Conservation (phyloP, 2,329 filamentous ascomycete species). For the Fusarium piperis region DNA sequence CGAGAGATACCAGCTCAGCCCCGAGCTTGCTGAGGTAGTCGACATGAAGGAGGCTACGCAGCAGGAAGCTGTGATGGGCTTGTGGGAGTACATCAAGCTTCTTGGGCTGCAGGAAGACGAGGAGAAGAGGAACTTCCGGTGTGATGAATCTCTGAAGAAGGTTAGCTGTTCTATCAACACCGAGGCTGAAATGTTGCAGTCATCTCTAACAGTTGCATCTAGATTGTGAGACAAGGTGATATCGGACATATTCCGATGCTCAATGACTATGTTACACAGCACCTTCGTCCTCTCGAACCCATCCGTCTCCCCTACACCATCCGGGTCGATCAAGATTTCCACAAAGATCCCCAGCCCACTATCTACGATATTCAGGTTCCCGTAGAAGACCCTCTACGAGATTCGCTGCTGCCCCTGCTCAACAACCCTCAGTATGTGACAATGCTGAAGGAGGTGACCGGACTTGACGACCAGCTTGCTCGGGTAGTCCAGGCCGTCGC, state of each 20-base stretch:
- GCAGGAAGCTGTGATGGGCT: slow-evolving; percentile 85
- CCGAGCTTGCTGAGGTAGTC: slow-evolving; percentile 81
- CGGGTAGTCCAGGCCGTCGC: slow-evolving; percentile 83
- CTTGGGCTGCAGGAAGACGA: slow-evolving; percentile 92
- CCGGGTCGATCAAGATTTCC: slow-evolving; percentile 86
- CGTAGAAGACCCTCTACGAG: slow-evolving; percentile 82
- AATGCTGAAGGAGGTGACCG: slow-evolving; percentile 79
- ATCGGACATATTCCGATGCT: slow-evolving; percentile 87
- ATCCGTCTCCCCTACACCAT: slow-evolving; percentile 91
- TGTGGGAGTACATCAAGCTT: slow-evolving; percentile 94
- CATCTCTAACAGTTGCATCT: slow-evolving; percentile 37
- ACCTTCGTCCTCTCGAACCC: slow-evolving; percentile 82
- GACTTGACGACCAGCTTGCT: slow-evolving; percentile 86
- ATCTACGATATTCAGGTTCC: slow-evolving; percentile 90
- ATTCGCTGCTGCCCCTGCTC: slow-evolving; percentile 71
- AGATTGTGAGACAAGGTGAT: slow-evolving; percentile 80
- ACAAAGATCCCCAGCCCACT: slow-evolving; percentile 78
- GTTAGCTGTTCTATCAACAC: slow-evolving; percentile 58
- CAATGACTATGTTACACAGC: slow-evolving; percentile 79
- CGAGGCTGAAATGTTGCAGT: not conserved
- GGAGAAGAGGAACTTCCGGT: slow-evolving; percentile 91
- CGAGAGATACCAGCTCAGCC: slow-evolving; percentile 83
- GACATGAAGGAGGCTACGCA: slow-evolving; percentile 89
- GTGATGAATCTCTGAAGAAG: slow-evolving; percentile 82
- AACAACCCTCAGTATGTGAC: slow-evolving; percentile 75